Evolutionary conservation across 257 asterid species (phyloP).

Genomic region (Scutellaria baicalensis): DNA sequence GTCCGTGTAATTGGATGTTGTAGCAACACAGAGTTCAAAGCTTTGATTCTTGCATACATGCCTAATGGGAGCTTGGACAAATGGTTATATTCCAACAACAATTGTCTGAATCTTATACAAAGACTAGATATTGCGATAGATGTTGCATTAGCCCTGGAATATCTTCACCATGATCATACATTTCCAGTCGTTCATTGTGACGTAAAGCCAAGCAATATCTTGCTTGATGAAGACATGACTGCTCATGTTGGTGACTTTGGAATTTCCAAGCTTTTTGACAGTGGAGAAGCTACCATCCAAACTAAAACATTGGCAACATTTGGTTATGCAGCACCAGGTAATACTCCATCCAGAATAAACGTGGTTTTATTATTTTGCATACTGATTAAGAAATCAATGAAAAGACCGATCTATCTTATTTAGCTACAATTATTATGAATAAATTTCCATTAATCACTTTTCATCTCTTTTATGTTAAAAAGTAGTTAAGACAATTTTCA

Average conservation of each 20-base stretch:
- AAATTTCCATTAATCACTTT: too few relatives aligned
- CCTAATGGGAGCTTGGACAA: background rate
- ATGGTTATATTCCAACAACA: background rate
- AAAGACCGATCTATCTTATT: too few relatives aligned
- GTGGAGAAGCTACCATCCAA: background rate
- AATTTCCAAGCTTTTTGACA: background rate
- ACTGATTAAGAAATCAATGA: too few relatives aligned
- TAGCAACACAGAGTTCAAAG: background rate
- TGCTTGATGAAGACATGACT: background rate
- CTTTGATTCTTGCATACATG: background rate
- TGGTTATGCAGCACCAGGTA: background rate
- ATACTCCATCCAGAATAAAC: too few relatives aligned
- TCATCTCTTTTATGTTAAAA: too few relatives aligned
- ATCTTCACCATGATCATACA: conserved; percentile 9
- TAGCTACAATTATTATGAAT: too few relatives aligned
- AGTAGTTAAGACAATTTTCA: too few relatives aligned
- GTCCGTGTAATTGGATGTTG: conserved; percentile 6
- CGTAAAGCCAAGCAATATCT: conserved; percentile 3
- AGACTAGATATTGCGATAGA: conserved; percentile 1
- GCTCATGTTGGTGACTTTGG: conserved; percentile 9
- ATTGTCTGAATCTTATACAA: background rate
- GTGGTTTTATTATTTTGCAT: too few relatives aligned
- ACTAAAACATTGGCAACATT: background rate
- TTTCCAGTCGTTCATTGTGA: conserved; percentile 1
- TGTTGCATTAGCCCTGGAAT: conserved; percentile 7